Evolutionary conservation across 768 basidiomycete species (phyloP), one percentile per base, ranked within the genome.

Genomic region (Lactifluus subvellereus): DNA sequence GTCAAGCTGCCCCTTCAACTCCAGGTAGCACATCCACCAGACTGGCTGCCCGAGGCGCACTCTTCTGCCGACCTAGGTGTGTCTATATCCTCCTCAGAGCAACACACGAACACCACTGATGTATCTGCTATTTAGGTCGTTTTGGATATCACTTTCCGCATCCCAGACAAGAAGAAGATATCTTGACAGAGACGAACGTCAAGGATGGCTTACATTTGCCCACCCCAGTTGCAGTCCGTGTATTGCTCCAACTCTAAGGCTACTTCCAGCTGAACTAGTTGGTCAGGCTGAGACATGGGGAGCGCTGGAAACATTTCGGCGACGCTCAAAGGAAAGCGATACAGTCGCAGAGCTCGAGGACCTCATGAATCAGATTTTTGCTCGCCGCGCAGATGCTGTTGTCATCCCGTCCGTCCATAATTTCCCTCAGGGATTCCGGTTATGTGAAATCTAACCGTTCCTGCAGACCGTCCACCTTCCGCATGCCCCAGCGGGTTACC

Each of bases 401-500:
- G 59, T 78, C 4, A 76, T 93, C 50, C 86, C 88, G 91, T 91
- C 71, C 68, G 88, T 76, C 11, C 18, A 6, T 30, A 54, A 10
- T 33, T 38, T 59, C 5, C 1, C 37, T 52, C 10, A 32, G 49
- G 14, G 51, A 47, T 54, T 20, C 22, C n/a, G 50, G 27, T 38
- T 32, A 27, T 37, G 49, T 40, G 37, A 32, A 35, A 38, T 13
- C 11, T 40, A 47, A 54, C 37, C 8, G 7, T 40, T 62, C 6
- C 9, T 38, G 8, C 66, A 88, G 90, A 14, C 63, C 81, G 6
- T 84, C 85, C 27, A 80, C 85, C 1, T 94, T 91, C 73, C 87
- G 86, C 56, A 83, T 93, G 67, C 91, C 91, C 0, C 83, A 86
- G n/a, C 77, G 91, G 68, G 89, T 91, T 6, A 93, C 91, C 1